These are phyloP conservation scores for Bruguiera parviflora DNA, from an alignment of 345 rosid species.

Conservation along the genomic window DNA sequence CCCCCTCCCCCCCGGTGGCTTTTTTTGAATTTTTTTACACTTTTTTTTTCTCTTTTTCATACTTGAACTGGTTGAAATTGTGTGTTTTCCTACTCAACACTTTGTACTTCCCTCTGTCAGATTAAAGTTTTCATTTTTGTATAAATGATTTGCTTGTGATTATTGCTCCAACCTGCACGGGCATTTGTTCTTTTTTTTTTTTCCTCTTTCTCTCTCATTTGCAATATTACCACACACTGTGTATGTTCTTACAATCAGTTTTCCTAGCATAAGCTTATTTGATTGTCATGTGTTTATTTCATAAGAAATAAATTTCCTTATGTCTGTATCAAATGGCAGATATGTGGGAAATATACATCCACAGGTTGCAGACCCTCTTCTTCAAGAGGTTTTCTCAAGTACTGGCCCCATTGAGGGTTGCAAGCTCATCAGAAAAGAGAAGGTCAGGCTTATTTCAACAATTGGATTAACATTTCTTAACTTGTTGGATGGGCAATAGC, in stretches of 20 bases:
- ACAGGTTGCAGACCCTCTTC: constrained; percentile 28
- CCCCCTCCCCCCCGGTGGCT: too few relatives aligned
- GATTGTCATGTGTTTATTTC: neutral
- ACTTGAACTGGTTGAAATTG: neutral
- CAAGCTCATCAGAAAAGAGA: constrained; percentile 30
- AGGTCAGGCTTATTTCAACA: constrained; percentile 19
- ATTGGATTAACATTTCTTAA: neutral
- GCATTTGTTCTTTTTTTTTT: neutral
- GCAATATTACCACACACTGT: too few relatives aligned
- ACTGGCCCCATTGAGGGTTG: constrained; percentile 31
- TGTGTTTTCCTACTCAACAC: neutral
- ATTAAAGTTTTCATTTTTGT: neutral
- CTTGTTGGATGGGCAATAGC: neutral
- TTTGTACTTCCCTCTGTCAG: neutral
- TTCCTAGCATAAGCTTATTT: neutral
- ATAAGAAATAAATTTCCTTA: too few relatives aligned
- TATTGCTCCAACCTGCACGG: neutral
- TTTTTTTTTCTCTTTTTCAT: neutral
- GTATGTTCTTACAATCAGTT: neutral
- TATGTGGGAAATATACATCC: constrained; percentile 35
- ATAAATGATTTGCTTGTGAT: too few relatives aligned
- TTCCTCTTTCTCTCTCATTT: neutral
- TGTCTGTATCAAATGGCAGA: constrained; percentile 14
- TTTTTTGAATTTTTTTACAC: neutral
- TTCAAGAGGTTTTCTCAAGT: constrained; percentile 27